These are phyloP conservation scores for Caryocar brasiliense DNA, from an alignment of 441 rosid genomes.

Conservation along the genomic window DNA sequence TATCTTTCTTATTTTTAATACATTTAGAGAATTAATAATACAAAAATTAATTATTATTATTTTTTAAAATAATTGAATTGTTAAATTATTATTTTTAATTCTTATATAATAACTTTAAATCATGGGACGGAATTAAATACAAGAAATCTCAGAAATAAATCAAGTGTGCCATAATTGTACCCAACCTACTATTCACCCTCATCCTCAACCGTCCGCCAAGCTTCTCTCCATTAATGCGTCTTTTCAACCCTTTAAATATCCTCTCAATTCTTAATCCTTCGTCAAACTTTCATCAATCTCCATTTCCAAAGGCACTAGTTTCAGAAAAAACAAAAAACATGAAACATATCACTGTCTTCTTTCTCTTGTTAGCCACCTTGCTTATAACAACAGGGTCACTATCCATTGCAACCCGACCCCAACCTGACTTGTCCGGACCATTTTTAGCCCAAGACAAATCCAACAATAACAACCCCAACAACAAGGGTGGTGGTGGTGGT, in stretches of 20 bases:
- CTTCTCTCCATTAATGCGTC: conserved; percentile 10
- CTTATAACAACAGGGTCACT: conserved; percentile 21
- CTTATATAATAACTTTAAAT: no score
- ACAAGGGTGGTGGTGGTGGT: conserved; percentile 17
- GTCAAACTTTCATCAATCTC: not conserved
- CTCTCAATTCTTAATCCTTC: not conserved
- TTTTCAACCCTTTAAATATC: not conserved
- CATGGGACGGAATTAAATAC: no score
- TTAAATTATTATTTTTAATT: no score
- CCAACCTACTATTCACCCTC: conserved; percentile 14
- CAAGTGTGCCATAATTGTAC: conserved; percentile 20
- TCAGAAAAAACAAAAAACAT: conserved; percentile 17
- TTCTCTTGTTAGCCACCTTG: conserved; percentile 20
- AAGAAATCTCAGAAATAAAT: no score
- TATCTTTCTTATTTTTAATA: no score
- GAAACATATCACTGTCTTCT: conserved; percentile 21
- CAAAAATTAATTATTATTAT: no score
- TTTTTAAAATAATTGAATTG: no score
- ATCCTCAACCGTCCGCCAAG: conserved; percentile 28
- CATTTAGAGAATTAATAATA: no score
- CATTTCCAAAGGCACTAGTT: not conserved
- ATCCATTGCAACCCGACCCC: conserved; percentile 34
- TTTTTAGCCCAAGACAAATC: conserved; percentile 12
- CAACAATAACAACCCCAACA: conserved; percentile 6
- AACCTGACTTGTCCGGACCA: conserved; percentile 20